phyloP scores from a whole-genome alignment of 2,329 filamentous ascomycete genomes.

The Zalaria obscura region DNA sequence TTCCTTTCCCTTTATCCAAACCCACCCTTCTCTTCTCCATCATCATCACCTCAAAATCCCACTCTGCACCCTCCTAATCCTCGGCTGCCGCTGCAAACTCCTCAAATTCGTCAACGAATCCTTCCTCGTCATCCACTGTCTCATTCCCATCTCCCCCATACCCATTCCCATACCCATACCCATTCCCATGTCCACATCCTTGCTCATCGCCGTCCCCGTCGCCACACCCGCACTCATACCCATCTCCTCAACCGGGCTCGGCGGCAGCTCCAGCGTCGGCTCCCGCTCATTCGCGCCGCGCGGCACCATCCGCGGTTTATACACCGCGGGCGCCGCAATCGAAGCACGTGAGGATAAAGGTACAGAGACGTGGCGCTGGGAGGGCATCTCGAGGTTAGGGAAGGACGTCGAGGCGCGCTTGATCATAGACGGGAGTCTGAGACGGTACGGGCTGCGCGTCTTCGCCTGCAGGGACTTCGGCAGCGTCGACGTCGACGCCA shows the following conservation, averaged over 20 bases:
- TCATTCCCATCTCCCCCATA: too few species aligned
- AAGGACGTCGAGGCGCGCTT: neutral
- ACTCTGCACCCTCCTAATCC: neutral
- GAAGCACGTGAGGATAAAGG: neutral
- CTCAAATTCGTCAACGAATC: neutral
- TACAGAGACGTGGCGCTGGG: neutral
- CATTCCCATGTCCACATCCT: slow-evolving; percentile 7
- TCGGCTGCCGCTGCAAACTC: neutral
- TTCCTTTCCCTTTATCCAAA: too few species aligned
- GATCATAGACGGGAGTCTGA: neutral
- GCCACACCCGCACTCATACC: neutral
- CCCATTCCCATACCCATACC: neutral
- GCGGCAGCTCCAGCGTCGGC: slow-evolving; percentile 14
- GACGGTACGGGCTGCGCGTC: neutral
- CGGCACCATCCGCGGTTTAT: slow-evolving; percentile 15
- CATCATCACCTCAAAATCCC: neutral
- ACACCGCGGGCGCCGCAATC: neutral
- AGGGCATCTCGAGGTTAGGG: neutral
- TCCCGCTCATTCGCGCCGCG: slow-evolving; percentile 19
- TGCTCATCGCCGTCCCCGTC: slow-evolving; percentile 12
- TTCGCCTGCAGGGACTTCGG: neutral
- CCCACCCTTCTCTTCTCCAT: too few species aligned
- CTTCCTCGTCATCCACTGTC: neutral
- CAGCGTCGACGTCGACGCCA: neutral
- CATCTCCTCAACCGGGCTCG: slow-evolving; percentile 13